These are phyloP conservation scores for Clavulina sp. DNA, from an alignment of 768 basidiomycete genomes.

Conservation along the genomic window DNA sequence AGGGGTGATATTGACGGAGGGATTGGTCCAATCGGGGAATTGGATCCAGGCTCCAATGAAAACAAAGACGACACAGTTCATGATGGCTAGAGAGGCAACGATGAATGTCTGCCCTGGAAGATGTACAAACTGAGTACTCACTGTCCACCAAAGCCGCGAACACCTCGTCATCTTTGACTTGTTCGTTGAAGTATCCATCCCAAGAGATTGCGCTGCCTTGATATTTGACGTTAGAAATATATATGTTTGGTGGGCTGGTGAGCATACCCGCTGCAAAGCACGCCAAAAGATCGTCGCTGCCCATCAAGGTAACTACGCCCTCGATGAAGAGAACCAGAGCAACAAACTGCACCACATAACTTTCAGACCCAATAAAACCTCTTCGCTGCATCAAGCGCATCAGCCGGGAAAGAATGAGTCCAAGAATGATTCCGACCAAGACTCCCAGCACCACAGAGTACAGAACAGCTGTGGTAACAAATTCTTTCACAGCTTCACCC, in stretches of 20 bases:
- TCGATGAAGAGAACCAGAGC: neutral
- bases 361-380: neutral
- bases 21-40: neutral
- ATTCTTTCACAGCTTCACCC: neutral
- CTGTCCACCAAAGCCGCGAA: neutral
- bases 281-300: constrained; percentile 1
- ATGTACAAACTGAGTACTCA: neutral
- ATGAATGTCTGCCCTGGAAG: neutral
- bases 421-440: neutral
- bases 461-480: neutral
- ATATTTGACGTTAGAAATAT: neutral
- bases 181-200: constrained; percentile 3
- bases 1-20: neutral
- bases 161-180: neutral
- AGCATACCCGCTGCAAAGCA: neutral
- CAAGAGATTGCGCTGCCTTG: neutral
- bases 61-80: neutral
- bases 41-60: neutral
- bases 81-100: neutral
- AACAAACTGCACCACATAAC: neutral
- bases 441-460: constrained; percentile 1
- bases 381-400: neutral
- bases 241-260: neutral
- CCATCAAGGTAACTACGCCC: neutral
- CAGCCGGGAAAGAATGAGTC: neutral